Evolutionary conservation across 2,329 filamentous ascomycete species (phyloP).

Genomic region (Colletotrichum nymphaeae): DNA sequence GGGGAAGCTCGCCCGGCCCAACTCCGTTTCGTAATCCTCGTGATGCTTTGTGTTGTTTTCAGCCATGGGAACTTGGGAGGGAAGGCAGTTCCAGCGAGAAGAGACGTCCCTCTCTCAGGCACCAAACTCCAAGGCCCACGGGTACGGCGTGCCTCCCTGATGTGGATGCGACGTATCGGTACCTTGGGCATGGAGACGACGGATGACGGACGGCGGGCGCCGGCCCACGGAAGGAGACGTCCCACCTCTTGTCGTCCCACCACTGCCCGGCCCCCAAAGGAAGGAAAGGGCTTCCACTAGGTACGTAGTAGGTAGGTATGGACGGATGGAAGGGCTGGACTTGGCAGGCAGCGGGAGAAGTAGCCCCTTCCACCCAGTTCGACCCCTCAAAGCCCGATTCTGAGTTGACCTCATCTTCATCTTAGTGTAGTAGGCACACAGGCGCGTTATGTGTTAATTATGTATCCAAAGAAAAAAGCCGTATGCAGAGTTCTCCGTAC

Average conservation of each 20-base stretch:
- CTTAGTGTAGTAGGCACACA: no score
- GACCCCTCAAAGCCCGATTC: not conserved
- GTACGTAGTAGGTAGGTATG: no score
- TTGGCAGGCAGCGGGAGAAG: constrained; percentile 12
- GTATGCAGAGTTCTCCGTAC: not conserved
- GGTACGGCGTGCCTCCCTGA: not conserved
- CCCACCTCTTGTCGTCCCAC: constrained; percentile 26
- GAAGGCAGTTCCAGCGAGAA: not conserved
- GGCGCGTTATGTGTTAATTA: no score
- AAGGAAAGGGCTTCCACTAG: not conserved
- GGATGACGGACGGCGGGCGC: constrained; percentile 14
- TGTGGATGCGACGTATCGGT: not conserved
- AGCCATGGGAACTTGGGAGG: not conserved
- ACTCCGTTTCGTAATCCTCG: not conserved
- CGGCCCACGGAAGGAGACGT: constrained; percentile 18
- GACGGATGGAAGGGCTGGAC: not conserved
- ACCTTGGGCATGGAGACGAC: constrained; percentile 7
- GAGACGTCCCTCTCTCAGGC: not conserved
- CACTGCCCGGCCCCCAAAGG: constrained; percentile 5
- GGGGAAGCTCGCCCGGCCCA: not conserved
- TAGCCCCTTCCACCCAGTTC: not conserved
- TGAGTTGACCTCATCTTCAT: not conserved
- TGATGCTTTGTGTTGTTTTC: not conserved
- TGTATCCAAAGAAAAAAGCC: no score
- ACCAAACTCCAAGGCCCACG: not conserved